Conservation (phyloP, 768 basidiomycete species). For the Boletus sensibilis region DNA sequence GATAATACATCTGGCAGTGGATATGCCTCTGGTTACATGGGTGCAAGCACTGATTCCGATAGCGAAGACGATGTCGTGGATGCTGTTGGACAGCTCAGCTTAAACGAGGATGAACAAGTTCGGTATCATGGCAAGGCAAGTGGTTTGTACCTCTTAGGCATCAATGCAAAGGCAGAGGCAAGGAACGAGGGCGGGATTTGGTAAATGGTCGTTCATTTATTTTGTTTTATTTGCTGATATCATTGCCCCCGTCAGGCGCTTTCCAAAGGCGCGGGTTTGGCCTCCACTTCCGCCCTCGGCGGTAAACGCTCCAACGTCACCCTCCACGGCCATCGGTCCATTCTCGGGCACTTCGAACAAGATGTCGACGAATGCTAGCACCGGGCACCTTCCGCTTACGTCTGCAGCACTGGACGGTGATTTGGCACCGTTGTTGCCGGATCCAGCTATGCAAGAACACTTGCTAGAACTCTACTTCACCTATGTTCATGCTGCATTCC, state of each 20-base stretch:
- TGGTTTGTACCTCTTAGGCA: constrained; percentile 71
- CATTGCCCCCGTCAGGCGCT: constrained; percentile 51
- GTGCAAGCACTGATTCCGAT: constrained; percentile 33
- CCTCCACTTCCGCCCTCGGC: constrained; percentile 48
- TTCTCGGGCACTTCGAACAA: constrained; percentile 5
- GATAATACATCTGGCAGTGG: constrained; percentile 17
- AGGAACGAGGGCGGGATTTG: constrained; percentile 78
- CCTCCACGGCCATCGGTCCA: constrained; percentile 6
- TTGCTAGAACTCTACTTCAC: constrained; percentile 77
- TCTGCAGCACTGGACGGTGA: constrained; percentile 35
- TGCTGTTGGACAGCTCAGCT: constrained; percentile 80
- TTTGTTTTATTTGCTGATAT: constrained; percentile 18
- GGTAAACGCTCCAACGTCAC: constrained; percentile 25
- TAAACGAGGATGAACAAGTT: constrained; percentile 86
- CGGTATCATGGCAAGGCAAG: constrained; percentile 86
- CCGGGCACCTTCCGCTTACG: constrained; percentile 17
- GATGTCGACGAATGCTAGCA: constrained; percentile 3
- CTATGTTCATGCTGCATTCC: constrained; percentile 77
- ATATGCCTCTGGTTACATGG: constrained; percentile 28
- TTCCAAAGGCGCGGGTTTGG: constrained; percentile 90
- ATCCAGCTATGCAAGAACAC: constrained; percentile 57
- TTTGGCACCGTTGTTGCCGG: constrained; percentile 51
- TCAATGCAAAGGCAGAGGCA: constrained; percentile 57
- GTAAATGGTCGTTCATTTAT: constrained; percentile 36
- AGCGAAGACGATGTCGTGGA: constrained; percentile 53